Evolutionary conservation across 2,329 filamentous ascomycete species (phyloP), one percentile per base, ranked within the genome.

Genomic region (Arthrobotrys sinensis): DNA sequence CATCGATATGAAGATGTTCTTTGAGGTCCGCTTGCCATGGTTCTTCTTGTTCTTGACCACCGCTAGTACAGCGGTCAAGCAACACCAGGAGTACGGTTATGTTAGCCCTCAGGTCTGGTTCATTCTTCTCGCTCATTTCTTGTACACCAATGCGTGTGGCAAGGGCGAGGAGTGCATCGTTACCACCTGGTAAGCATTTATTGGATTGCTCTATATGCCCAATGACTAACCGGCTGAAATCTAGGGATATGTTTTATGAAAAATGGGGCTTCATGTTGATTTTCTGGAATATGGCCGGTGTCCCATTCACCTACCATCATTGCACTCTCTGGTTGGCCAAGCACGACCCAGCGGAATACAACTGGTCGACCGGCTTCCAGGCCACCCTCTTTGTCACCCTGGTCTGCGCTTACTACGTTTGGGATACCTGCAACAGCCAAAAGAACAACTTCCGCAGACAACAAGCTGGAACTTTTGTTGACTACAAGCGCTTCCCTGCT

Each of bases 191-290:
- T 89, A 84, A 82, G 86, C 80, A 63, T 10, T 21, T 55, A 6
- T 7, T 34, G 3, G 1, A 32, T 40, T 6, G 24, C 21, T 14
- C 6, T 10, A 10, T 28, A 24, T 34, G 57, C 16, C 11, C 40
- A n/a, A 16, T 52, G 38, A 38, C 45, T 34, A 48, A 46, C 67
- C 38, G 28, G 45, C 21, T 16, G 16, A 12, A 40, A 12, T 62
- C 10, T 66, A 90, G 88, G 91, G 94, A 97, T 83, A 97, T 97
- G 91, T 97, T 96, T 87, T 95, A 93, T 82, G 94, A 97, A 87
- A 97, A 97, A 86, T 94, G 93, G 90, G 94, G 94, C 65, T 97
- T 97, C 87, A 97, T 97, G 94, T 89, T 97, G 81, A 96, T 96
- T 85, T 97, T 97, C 89, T 97, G 94, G 94, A 97, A 97, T 85